Evolutionary conservation across 2,329 filamentous ascomycete genomes (phyloP), one percentile per base, ranked within the genome.

Genomic region (Lecanoromycetidae sp.): DNA sequence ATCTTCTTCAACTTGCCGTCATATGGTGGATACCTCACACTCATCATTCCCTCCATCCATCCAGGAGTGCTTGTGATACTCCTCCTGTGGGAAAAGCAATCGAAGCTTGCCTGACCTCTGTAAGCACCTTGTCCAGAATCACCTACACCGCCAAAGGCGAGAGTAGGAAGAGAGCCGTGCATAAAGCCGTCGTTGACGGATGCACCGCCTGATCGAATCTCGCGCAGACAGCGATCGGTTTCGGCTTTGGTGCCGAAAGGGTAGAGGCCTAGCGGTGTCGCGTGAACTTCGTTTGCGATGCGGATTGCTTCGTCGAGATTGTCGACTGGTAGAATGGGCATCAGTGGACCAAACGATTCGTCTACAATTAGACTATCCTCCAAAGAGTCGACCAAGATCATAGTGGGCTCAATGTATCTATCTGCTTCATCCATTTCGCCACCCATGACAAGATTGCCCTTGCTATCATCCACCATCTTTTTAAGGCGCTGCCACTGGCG

Each of bases 321-420:
- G 54, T 86, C 76, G 46, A 87, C 82, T 0, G 87, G 75, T 45
- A 94, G 68, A 53, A 96, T 79, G 53, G 85, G 81, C 56, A 94
- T 87, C 50, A 94, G 73, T n/a, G 91, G 91, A 5, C 90, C 91
- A 61, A 98, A 98, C 35, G 81, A 86, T 68, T 98, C 91, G 53
- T 94, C 78, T 20, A 69, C 68, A 59, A 95, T 75, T 64, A 95
- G 77, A 6, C 81, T 74, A 66, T 94, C 90, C 40, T 88, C 75
- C 13, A 75, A 61, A 52, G 78, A 79, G 55, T 84, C 73, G 30
- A 95, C 82, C 51, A 86, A 74, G n/a, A 98, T 80, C n/a, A 90
- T 79, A 0, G 91, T 98, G 1, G 88, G 86, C 62, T 90, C 87
- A 56, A 98, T 91, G 66, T 84, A 95, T 41, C 84, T 79, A 26